phyloP scores from a whole-genome alignment of 306 rosid genomes.

The Acacia melanoxylon region DNA sequence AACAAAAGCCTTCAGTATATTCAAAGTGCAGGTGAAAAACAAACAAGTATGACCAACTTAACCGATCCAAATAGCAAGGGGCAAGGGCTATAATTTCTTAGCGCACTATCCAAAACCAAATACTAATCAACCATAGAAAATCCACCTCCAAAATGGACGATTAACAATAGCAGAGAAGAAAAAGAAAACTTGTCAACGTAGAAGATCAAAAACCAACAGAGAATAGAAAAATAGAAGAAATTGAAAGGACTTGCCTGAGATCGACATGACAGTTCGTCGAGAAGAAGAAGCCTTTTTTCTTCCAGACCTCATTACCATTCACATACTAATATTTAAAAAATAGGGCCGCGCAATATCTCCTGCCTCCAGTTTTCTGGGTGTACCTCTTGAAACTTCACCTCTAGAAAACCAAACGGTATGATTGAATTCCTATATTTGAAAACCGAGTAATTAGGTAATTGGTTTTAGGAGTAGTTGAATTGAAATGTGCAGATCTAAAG shows the following conservation, averaged over 20 bases:
- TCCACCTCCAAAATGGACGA: background rate
- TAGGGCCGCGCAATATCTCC: background rate
- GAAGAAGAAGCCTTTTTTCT: constrained; percentile 17
- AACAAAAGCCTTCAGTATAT: background rate
- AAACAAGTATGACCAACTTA: constrained; percentile 8
- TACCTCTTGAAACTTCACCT: background rate
- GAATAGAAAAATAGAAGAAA: constrained; percentile 6
- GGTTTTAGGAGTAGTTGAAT: background rate
- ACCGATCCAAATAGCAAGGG: constrained; percentile 5
- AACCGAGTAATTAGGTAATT: background rate
- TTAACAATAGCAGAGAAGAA: background rate
- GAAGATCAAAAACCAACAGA: background rate
- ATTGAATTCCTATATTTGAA: background rate
- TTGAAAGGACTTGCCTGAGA: constrained; percentile 28
- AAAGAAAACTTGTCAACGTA: background rate
- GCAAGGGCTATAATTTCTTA: background rate
- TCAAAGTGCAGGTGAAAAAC: background rate
- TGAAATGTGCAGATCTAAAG: background rate
- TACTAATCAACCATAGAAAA: constrained; percentile 17
- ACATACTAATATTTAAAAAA: background rate
- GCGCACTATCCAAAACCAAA: constrained; percentile 14
- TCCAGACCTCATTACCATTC: background rate
- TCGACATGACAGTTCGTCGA: constrained; percentile 27
- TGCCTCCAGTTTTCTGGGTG: background rate
- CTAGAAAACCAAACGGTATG: background rate